Conservation (phyloP, 1,139 yeast genomes). For the Yamadazyma sp. region DNA sequence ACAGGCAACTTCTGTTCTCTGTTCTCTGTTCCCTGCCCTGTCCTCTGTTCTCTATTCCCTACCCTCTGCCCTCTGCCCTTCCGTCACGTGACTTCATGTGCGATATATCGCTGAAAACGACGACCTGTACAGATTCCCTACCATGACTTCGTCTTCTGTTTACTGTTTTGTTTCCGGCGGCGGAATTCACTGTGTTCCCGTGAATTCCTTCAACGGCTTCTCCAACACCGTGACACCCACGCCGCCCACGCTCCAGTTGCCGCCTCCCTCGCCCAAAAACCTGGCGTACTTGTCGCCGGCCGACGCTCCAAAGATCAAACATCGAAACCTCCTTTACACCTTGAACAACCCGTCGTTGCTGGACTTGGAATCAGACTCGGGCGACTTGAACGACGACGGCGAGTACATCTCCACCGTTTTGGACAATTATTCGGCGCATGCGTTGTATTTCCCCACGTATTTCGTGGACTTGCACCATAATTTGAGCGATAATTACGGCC, state of each 20-base stretch:
- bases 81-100: slow-evolving; percentile 1
- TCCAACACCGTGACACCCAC: slow-evolving; percentile 6
- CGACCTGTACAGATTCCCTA: background rate
- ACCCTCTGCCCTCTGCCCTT: background rate
- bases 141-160: slow-evolving; percentile 22
- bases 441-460: slow-evolving; percentile 41
- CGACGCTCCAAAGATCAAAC: slow-evolving; percentile 23
- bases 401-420: slow-evolving; percentile 20
- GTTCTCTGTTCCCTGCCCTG: background rate
- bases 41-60: background rate
- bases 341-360: slow-evolving; percentile 46
- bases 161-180: slow-evolving; percentile 44
- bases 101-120: slow-evolving; percentile 1
- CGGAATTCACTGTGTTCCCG: slow-evolving; percentile 40
- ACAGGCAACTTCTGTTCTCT: too few species aligned
- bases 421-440: slow-evolving; percentile 32
- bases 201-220: slow-evolving; percentile 23
- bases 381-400: slow-evolving; percentile 11
- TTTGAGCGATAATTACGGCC: slow-evolving; percentile 28
- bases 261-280: slow-evolving; percentile 8
- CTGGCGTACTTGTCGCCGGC: background rate
- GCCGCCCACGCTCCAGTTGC: background rate
- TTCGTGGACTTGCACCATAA: slow-evolving; percentile 34
- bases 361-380: slow-evolving; percentile 35
- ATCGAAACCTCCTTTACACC: slow-evolving; percentile 40